phyloP scores from a whole-genome alignment of 192 early-diverging fungal species.

The Coemansia furcata region DNA sequence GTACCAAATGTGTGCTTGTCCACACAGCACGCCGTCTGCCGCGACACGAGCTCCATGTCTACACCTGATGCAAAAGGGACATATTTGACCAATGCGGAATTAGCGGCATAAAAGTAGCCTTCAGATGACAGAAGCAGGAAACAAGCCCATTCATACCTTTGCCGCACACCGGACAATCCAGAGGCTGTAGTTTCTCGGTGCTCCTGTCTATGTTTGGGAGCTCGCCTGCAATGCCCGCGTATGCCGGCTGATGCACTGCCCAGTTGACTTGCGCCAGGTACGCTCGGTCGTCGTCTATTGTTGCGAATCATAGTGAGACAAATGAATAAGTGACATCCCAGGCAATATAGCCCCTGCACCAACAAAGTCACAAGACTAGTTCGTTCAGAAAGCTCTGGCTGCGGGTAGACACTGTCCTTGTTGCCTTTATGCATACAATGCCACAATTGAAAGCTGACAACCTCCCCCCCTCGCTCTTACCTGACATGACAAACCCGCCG shows the following conservation, averaged over 20 bases:
- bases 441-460: background rate
- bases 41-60: conserved; percentile 36
- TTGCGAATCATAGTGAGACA: background rate
- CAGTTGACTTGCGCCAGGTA: conserved; percentile 41
- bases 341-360: background rate
- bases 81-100: background rate
- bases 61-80: background rate
- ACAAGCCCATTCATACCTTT: conserved; percentile 20
- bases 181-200: conserved; percentile 3
- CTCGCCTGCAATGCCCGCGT: conserved; percentile 21
- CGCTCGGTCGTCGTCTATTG: conserved; percentile 34
- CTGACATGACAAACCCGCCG: conserved; percentile 2
- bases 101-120: background rate
- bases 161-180: conserved; percentile 33
- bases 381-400: background rate
- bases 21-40: conserved; percentile 28
- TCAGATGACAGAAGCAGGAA: background rate
- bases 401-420: conserved; percentile 1
- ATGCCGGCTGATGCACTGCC: conserved; percentile 34
- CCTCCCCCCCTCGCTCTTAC: conserved; percentile 19
- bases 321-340: conserved; percentile 1
- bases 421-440: background rate
- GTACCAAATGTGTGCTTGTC: conserved; percentile 46
- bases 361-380: background rate
- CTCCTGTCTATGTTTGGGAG: conserved; percentile 12